These are phyloP conservation scores for Lavandula angustifolia DNA, from an alignment of 257 asterid genomes.

Conservation along the genomic window DNA sequence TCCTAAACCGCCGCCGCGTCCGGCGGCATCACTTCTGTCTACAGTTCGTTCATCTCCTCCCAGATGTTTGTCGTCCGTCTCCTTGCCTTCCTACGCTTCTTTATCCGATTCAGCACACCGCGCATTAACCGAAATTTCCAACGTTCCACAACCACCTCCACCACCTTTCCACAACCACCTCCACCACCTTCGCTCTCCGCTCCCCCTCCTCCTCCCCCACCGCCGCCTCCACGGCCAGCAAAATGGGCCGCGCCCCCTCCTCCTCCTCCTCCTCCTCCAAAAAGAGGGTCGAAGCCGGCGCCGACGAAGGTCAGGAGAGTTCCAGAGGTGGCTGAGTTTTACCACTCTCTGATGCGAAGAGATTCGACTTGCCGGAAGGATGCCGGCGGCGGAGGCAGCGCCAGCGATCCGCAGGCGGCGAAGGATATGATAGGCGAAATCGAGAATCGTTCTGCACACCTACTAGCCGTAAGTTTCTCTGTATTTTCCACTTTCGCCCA, in stretches of 20 bases:
- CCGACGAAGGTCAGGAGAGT: conserved; percentile 57
- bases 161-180: conserved; percentile 38
- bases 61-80: conserved; percentile 42
- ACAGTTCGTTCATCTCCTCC: conserved; percentile 45
- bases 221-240: conserved; percentile 36
- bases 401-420: conserved; percentile 49
- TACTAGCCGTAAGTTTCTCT: conserved; percentile 61
- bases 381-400: conserved; percentile 34
- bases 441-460: conserved; percentile 84
- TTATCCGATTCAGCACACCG: conserved; percentile 64
- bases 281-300: conserved; percentile 44
- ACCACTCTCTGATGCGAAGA: conserved; percentile 75
- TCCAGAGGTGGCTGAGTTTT: conserved; percentile 90
- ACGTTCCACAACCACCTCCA: conserved; percentile 36
- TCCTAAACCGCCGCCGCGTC: conserved; percentile 93
- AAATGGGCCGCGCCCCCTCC: conserved; percentile 50
- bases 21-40: conserved; percentile 54
- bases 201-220: conserved; percentile 38
- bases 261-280: conserved; percentile 61
- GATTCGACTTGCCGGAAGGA: conserved; percentile 61
- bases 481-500: conserved; percentile 13
- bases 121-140: conserved; percentile 45
- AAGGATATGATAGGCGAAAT: conserved; percentile 92
- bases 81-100: conserved; percentile 61
- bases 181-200: no score